A percentile compares a stretch with the other conserved stretches of the same genome.
These are phyloP conservation scores for Maudiozyma barnettii DNA, from an alignment of 805 yeast genomes.

Conservation along the genomic window DNA sequence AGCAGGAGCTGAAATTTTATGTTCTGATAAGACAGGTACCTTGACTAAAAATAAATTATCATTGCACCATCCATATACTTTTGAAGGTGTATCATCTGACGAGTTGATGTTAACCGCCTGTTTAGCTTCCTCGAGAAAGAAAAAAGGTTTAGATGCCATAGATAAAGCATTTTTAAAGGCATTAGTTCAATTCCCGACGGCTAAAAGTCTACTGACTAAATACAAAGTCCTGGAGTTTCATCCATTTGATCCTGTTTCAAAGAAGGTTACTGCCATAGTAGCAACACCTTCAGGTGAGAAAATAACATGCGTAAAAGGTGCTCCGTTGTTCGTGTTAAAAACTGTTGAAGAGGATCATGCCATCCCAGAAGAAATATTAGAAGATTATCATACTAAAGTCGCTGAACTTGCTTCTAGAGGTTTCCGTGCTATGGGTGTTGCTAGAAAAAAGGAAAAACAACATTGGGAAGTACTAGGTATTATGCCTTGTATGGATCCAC, in stretches of 20 bases:
- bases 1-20: conserved; percentile 95
- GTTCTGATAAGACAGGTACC: conserved; percentile 98
- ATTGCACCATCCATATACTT: conserved; percentile 94
- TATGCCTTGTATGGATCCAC: conserved; percentile 98
- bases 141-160: conserved; percentile 95
- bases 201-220: conserved; percentile 83
- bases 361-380: conserved; percentile 85
- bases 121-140: conserved; percentile 95
- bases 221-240: conserved; percentile 92
- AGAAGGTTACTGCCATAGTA: conserved; percentile 89
- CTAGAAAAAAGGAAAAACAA: conserved; percentile 96
- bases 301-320: conserved; percentile 94
- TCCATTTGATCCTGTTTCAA: conserved; percentile 96
- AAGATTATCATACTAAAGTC: conserved; percentile 91
- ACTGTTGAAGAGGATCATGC: conserved; percentile 97
- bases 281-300: conserved; percentile 94
- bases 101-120: conserved; percentile 96
- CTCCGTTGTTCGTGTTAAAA: conserved; percentile 92
- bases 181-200: conserved; percentile 78
- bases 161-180: conserved; percentile 95
- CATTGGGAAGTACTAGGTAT: conserved; percentile 97
- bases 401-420: conserved; percentile 97
- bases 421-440: conserved; percentile 97
- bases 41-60: conserved; percentile 94
- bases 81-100: conserved; percentile 91